Conservation (phyloP, 169 alveolate genomes). For the Plasmodium adleri region DNA sequence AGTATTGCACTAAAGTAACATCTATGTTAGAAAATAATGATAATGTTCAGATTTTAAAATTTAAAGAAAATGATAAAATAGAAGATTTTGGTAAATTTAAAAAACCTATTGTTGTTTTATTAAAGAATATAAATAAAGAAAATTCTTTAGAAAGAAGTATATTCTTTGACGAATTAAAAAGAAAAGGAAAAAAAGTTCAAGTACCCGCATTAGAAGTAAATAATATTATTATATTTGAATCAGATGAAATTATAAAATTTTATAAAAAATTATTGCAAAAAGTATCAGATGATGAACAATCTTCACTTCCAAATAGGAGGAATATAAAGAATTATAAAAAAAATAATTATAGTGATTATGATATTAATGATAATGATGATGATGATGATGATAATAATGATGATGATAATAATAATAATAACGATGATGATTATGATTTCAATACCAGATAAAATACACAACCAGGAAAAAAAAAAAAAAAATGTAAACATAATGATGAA, state of each 20-base stretch:
- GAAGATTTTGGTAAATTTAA: constrained; percentile 36
- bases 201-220: constrained; percentile 42
- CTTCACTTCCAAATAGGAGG: too few species aligned
- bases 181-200: constrained; percentile 42
- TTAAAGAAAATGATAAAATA: constrained; percentile 29
- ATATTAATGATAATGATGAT: too few species aligned
- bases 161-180: constrained; percentile 18
- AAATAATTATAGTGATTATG: too few species aligned
- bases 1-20: constrained; percentile 28
- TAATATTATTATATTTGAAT: constrained; percentile 40
- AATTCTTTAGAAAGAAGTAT: constrained; percentile 27
- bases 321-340: too few species aligned
- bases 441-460: too few species aligned
- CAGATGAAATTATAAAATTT: constrained; percentile 56
- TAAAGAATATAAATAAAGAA: constrained; percentile 51
- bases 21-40: constrained; percentile 17
- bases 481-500: too few species aligned
- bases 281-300: too few species aligned
- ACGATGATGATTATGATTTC: too few species aligned
- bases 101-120: constrained; percentile 59
- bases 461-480: too few species aligned
- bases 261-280: not conserved
- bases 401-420: too few species aligned
- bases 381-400: too few species aligned
- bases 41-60: constrained; percentile 15